Percentiles rank a stretch among this genome's conserved stretches.
Evolutionary conservation across 495 filamentous ascomycete species (phyloP).

Genomic region (Ramalina intermedia): DNA sequence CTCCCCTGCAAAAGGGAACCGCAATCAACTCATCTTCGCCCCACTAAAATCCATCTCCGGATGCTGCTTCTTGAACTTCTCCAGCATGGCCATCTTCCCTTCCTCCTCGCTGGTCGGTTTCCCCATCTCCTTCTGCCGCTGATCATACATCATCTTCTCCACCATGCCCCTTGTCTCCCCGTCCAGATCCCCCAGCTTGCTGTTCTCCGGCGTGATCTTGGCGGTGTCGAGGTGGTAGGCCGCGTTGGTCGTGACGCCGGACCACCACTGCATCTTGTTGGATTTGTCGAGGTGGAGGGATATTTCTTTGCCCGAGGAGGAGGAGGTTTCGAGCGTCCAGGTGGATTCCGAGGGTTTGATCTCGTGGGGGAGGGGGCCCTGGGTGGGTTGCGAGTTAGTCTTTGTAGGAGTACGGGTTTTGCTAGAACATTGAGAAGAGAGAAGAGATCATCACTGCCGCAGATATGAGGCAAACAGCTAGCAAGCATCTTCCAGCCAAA

Average conservation of each 20-base stretch:
- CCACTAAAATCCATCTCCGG: conserved; percentile 80
- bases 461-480: no score
- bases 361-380: conserved; percentile 76
- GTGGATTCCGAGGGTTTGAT: conserved; percentile 76
- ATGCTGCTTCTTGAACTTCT: conserved; percentile 77
- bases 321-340: conserved; percentile 73
- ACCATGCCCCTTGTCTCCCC: conserved; percentile 97
- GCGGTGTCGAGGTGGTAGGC: conserved; percentile 78
- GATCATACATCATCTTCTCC: conserved; percentile 99
- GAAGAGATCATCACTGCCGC: no score
- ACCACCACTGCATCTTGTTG: conserved; percentile 98
- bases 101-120: conserved; percentile 80
- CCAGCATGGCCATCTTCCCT: conserved; percentile 80
- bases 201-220: conserved; percentile 89
- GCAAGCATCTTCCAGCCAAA: no score
- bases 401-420: no score
- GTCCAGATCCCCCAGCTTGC: conserved; percentile 78
- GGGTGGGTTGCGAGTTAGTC: not conserved
- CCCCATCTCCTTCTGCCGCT: conserved; percentile 90
- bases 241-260: conserved; percentile 70
- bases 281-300: conserved; percentile 88
- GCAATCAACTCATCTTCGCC: conserved; percentile 44
- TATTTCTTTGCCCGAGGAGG: conserved; percentile 55
- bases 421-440: no score
- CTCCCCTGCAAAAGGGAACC: no score